Evolutionary conservation across 2,329 filamentous ascomycete genomes (phyloP), one percentile per base, ranked within the genome.

Genomic region (Aspergillus niger): DNA sequence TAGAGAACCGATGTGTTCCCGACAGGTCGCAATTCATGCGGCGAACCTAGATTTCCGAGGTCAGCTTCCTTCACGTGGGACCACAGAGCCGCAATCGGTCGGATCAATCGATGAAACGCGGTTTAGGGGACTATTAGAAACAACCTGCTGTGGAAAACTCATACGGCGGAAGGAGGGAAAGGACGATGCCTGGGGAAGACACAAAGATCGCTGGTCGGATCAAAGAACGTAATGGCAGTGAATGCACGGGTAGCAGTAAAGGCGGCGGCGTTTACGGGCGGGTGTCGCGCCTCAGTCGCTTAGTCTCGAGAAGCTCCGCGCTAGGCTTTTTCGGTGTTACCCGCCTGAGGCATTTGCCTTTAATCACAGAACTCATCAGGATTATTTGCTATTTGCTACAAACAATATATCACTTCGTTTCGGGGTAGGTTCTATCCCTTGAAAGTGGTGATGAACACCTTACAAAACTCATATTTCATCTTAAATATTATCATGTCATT

Each of bases 1-100:
- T 62, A 64, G 67, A 65, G 62, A 68, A 65, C 63, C 49, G 63
- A 60, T 69, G 59, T 64, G 69, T 63, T 68, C 54, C 48, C 58
- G 64, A 65, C 59, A 72, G 63, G 63, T 68, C 66, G 71, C 69
- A 69, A 71, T 63, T 73, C 73, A 75, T 75, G 65, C 60, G 68
- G 65, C 66, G 68, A 64, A 58, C 60, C 63, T 67, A 28, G 28
- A 51, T 36, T 62, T 26, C n/a, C 54, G 43, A 54, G 15, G 54
- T 65, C 58, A 65, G 63, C 61, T 61, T 52, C 39, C 39, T 38
- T 41, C 8, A 47, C 20, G 47, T 11, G 47, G 47, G 47, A 41
- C 17, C 17, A 32, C 58, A 55, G 22, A 26, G n/a, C 26, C 26
- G 41, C 30, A 52, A 57, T 55, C 22, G 47, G 43, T 41, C 49